Evolutionary conservation across 805 yeast genomes (phyloP).

Genomic region (Teunomyces kruisii): DNA sequence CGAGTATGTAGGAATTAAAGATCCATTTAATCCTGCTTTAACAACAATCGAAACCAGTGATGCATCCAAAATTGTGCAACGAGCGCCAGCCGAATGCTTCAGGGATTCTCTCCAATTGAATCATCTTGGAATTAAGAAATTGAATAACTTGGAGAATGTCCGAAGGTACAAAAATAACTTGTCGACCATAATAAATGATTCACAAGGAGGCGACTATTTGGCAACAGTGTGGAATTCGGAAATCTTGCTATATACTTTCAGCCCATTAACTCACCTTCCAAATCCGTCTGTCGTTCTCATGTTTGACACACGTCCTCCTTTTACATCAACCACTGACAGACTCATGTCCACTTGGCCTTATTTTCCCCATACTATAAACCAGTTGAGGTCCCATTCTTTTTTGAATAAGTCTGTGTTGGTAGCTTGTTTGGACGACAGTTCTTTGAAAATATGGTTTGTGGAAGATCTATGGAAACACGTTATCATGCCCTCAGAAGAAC

Average conservation of each 20-base stretch:
- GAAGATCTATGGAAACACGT: neutral
- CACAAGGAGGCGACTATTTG: conserved; percentile 18
- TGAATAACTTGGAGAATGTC: conserved; percentile 23
- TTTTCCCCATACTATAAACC: conserved; percentile 58
- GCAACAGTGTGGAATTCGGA: conserved; percentile 36
- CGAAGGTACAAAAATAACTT: conserved; percentile 45
- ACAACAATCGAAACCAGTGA: conserved; percentile 13
- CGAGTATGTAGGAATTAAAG: neutral
- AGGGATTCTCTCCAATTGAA: conserved; percentile 30
- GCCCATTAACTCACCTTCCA: conserved; percentile 27
- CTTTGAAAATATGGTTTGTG: conserved; percentile 35
- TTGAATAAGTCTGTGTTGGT: conserved; percentile 43
- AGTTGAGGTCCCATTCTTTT: conserved; percentile 37
- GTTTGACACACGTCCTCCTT: conserved; percentile 43
- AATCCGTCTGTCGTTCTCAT: conserved; percentile 21
- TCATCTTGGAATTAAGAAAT: conserved; percentile 18
- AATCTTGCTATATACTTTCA: conserved; percentile 33
- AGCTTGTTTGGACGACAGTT: conserved; percentile 57
- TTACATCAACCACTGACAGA: conserved; percentile 41
- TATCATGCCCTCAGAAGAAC: neutral
- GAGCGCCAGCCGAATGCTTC: conserved; percentile 38
- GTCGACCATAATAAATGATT: conserved; percentile 19
- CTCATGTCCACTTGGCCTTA: conserved; percentile 50
- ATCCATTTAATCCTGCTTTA: conserved; percentile 13
- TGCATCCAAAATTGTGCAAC: conserved; percentile 17